These are phyloP conservation scores for Coelastrella sp. DNA, from an alignment of 139 green algal species.

Conservation along the genomic window DNA sequence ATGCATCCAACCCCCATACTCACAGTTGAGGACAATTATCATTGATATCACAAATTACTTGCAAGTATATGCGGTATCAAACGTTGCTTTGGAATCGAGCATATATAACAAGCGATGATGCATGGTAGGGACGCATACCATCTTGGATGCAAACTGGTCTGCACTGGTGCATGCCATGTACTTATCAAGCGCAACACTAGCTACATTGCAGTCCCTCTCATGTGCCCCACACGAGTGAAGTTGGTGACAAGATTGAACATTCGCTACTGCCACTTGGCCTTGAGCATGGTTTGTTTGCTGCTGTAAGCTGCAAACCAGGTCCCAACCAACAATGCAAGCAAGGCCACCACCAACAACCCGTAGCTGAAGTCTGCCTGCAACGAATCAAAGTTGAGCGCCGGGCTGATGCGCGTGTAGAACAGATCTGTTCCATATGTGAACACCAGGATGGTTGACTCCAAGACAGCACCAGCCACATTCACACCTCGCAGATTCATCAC, in stretches of 20 bases:
- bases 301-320: constrained; percentile 60
- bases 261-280: constrained; percentile 75
- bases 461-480: constrained; percentile 64
- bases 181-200: too few relatives aligned
- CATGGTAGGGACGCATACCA: too few relatives aligned
- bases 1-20: too few relatives aligned
- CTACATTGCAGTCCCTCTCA: too few relatives aligned
- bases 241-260: neutral
- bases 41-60: too few relatives aligned
- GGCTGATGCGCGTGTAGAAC: constrained; percentile 87
- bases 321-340: constrained; percentile 70
- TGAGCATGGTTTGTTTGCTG: constrained; percentile 60
- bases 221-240: too few relatives aligned
- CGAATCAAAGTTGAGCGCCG: constrained; percentile 86
- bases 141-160: too few relatives aligned
- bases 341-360: constrained; percentile 84
- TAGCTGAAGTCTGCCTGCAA: constrained; percentile 95
- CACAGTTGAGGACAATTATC: too few relatives aligned
- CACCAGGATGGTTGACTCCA: constrained; percentile 88
- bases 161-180: too few relatives aligned
- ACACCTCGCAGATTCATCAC: constrained; percentile 57
- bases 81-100: too few relatives aligned
- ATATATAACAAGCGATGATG: too few relatives aligned
- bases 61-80: too few relatives aligned
- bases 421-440: constrained; percentile 80